Evolutionary conservation across 768 basidiomycete genomes (phyloP).

Genomic region (Boletus sp.): DNA sequence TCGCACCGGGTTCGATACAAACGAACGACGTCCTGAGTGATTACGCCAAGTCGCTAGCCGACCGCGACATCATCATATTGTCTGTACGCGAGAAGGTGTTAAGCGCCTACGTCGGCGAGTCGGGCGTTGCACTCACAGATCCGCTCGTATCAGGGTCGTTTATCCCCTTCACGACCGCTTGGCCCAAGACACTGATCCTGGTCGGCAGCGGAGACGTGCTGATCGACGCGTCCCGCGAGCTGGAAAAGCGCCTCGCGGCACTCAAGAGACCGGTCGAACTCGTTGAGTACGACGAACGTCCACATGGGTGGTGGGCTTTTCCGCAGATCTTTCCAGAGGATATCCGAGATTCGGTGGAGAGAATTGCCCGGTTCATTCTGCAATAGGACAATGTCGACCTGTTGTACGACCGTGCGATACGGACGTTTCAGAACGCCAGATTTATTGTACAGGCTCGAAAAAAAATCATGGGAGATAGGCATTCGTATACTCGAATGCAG

Average conservation of each 20-base stretch:
- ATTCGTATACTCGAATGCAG: too few species aligned
- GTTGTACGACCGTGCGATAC: too few species aligned
- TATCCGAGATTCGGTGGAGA: conserved; percentile 11
- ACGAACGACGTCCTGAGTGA: conserved; percentile 2
- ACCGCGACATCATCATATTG: not conserved
- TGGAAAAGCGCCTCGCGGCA: conserved; percentile 5
- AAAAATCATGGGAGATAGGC: too few species aligned
- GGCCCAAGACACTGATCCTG: conserved; percentile 25
- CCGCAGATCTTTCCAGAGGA: conserved; percentile 14
- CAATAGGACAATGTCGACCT: not conserved
- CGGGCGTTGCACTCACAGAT: conserved; percentile 6
- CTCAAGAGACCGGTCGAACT: conserved; percentile 12
- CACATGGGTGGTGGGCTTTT: conserved; percentile 26
- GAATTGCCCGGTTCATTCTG: conserved; percentile 5
- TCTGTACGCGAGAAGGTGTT: not conserved
- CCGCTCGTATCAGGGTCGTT: conserved; percentile 20
- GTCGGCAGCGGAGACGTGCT: conserved; percentile 19
- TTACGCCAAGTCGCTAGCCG: not conserved
- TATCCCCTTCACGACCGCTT: conserved; percentile 13
- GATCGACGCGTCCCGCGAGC: conserved; percentile 7
- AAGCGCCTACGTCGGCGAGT: conserved; percentile 10
- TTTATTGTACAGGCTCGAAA: too few species aligned
- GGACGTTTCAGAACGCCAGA: too few species aligned
- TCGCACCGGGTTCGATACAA: conserved; percentile 41
- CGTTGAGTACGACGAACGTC: conserved; percentile 23